Percentiles rank a stretch among this genome's conserved stretches.
Conservation (phyloP, 1,284 basidiomycete genomes). For the Sanghuangporus weigelae region DNA sequence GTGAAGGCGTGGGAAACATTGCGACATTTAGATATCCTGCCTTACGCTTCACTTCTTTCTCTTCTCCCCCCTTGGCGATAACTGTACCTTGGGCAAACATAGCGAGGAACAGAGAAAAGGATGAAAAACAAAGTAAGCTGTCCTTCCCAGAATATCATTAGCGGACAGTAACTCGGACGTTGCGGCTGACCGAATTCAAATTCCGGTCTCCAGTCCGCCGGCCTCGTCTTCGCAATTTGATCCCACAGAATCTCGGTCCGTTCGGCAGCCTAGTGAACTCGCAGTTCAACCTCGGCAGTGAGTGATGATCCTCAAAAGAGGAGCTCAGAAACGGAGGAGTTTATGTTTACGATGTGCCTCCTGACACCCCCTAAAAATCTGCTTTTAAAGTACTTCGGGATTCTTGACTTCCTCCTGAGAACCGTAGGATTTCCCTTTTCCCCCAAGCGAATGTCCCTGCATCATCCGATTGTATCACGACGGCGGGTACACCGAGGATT, state of each 20-base stretch:
- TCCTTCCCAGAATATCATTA: background rate
- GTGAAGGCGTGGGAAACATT: background rate
- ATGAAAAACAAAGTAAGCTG: background rate
- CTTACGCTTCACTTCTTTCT: background rate
- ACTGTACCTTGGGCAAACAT: background rate
- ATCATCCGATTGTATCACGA: background rate
- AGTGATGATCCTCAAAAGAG: slow-evolving; percentile 1
- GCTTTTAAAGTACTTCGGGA: background rate
- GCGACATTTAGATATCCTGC: background rate
- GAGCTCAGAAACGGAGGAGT: background rate
- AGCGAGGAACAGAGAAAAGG: too few relatives aligned
- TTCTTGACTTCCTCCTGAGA: background rate
- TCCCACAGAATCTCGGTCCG: background rate
- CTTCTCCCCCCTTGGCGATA: background rate
- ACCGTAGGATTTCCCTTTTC: background rate
- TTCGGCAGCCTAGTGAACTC: background rate
- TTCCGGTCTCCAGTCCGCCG: background rate
- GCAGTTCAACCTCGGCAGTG: background rate
- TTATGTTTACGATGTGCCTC: background rate
- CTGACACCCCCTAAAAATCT: background rate
- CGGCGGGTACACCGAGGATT: background rate
- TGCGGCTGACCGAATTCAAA: background rate
- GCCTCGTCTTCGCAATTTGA: background rate
- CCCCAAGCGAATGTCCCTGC: background rate
- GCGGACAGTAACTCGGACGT: background rate